A percentile compares a stretch with the other conserved stretches of the same genome.
Conservation (phyloP, 2,329 filamentous ascomycete genomes). For the Orbilia brochopaga region DNA sequence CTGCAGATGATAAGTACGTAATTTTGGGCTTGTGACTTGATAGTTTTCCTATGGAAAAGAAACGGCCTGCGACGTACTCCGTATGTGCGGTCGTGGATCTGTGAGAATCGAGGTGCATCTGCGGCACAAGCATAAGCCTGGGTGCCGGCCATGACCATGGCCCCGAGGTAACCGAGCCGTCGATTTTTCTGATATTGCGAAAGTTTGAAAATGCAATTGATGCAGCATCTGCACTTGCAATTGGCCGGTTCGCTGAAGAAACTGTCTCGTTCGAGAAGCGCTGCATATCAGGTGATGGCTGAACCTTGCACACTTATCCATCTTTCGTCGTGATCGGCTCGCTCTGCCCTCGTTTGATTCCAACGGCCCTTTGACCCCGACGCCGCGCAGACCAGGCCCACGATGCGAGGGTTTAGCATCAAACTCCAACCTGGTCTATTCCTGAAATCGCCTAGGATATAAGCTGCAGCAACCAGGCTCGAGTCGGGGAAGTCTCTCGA, state of each 20-base stretch:
- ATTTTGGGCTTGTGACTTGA: not conserved
- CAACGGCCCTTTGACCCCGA: too few relatives aligned
- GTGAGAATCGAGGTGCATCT: too few relatives aligned
- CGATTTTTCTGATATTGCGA: not conserved
- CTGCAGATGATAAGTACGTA: not conserved
- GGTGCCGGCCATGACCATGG: conserved; percentile 22
- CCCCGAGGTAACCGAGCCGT: conserved; percentile 38
- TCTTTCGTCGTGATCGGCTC: too few relatives aligned
- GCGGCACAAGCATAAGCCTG: conserved; percentile 8
- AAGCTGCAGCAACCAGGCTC: conserved; percentile 8
- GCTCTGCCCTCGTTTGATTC: too few relatives aligned
- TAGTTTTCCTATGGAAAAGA: too few relatives aligned
- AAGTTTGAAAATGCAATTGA: not conserved
- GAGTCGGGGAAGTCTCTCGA: conserved; percentile 16
- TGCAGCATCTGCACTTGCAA: conserved; percentile 24
- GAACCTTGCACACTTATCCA: not conserved
- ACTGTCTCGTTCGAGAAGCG: not conserved
- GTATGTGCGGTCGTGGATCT: too few relatives aligned
- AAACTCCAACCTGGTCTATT: conserved; percentile 11
- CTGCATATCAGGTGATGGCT: not conserved
- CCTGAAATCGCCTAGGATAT: conserved; percentile 30
- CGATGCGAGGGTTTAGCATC: not conserved
- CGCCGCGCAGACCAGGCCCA: too few relatives aligned
- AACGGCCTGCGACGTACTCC: too few relatives aligned
- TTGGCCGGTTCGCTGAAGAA: conserved; percentile 17